Base-by-base conservation (phyloP, 2,329 filamentous ascomycete species). In the Colletotrichum spinosum region DNA sequence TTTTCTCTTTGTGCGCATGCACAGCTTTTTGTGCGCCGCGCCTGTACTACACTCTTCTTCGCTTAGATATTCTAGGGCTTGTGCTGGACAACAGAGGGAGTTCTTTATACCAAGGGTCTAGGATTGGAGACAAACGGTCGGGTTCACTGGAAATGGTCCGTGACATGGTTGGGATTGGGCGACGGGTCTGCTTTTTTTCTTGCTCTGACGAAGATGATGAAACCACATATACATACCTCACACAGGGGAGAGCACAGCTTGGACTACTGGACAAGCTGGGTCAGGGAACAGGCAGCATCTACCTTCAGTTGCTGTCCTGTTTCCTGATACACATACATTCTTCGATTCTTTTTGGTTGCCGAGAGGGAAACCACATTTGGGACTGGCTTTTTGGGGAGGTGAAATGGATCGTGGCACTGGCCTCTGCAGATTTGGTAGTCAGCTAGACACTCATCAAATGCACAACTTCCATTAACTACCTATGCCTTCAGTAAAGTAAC, bases 41-140 rank as follows among this genome's bases (percentile, higher is more conserved):
- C 55, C 17, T 60, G 51, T 65, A 65, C 35, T 48, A 60, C 67
- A 53, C 53, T 67, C 65, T 44, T 65, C 42, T 69, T 69, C 67
- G 46, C 55, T 25, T 68, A 60, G 53, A 68, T 50, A 67, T 61
- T 55, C 41, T 68, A 68, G 66, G 66, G 66, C 56, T 42, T 55
- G n/a, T 49, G 57, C 37, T 51, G 49, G 44, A 45, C 25, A 25
- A 25, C 4, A 5, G 35, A 25, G 49, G 64, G 60, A 59, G 46
- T 67, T 65, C 34, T 34, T 46, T 50, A 64, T 67, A 62, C 52
- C 46, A 55, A 56, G 39, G 57, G 57, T 41, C 12, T 25, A 25
- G 39, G 51, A 51, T 67, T 50, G 49, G 39, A 55, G 34, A 58
- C 39, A 33, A 53, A 50, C 52, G 34, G 41, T 51, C 41, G 44